phyloP scores from a whole-genome alignment of 768 basidiomycete genomes.

The Leccinum fibrillosum region DNA sequence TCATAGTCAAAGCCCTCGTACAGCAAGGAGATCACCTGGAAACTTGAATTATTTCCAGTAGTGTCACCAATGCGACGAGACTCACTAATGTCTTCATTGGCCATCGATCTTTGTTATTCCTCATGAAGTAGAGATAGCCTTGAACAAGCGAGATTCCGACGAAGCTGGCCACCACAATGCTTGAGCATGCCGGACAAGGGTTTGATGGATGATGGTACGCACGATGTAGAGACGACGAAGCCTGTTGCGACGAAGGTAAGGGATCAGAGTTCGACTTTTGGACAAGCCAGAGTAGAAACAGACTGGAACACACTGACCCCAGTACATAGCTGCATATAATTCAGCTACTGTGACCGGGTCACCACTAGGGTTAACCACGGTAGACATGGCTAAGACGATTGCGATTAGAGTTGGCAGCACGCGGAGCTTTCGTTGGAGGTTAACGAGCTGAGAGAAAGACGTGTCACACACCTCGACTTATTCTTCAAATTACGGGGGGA shows the following conservation, averaged over 20 bases:
- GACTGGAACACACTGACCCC: constrained; percentile 8
- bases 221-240: constrained; percentile 16
- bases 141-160: constrained; percentile 22
- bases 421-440: neutral
- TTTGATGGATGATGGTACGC: neutral
- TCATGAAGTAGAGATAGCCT: constrained; percentile 19
- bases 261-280: neutral
- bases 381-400: constrained; percentile 1
- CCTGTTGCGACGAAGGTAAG: neutral
- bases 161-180: constrained; percentile 1
- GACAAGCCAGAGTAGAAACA: neutral
- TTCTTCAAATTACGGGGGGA: neutral
- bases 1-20: neutral
- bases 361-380: constrained; percentile 4
- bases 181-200: neutral
- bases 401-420: neutral
- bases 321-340: constrained; percentile 17
- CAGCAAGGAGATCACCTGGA: constrained; percentile 15
- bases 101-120: constrained; percentile 11
- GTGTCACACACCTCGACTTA: neutral
- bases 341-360: neutral
- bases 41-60: neutral
- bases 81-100: constrained; percentile 15
- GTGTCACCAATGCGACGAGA: neutral
- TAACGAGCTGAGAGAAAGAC: neutral